Conservation (phyloP, 495 filamentous ascomycete species). For the Penicillium robsamsonii region DNA sequence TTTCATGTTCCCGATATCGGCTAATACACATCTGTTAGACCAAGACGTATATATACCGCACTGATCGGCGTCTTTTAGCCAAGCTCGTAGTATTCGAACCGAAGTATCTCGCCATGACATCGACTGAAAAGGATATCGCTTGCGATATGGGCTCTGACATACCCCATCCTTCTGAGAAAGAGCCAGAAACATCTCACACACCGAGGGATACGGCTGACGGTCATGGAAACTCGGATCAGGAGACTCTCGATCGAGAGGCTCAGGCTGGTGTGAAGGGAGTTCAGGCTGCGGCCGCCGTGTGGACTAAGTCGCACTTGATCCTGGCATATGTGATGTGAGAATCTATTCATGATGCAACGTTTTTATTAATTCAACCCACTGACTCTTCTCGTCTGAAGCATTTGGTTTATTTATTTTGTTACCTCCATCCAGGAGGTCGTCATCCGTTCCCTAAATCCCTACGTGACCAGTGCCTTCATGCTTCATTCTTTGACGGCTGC, state of each 20-base stretch:
- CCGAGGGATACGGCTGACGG: not conserved
- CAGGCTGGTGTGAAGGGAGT: constrained; percentile 8
- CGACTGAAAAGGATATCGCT: not conserved
- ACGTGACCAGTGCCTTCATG: constrained; percentile 30
- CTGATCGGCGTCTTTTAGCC: not conserved
- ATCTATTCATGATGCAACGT: not conserved
- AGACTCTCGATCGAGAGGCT: constrained; percentile 4
- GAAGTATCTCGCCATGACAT: not conserved
- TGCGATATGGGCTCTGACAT: not conserved
- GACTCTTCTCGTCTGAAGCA: constrained; percentile 19
- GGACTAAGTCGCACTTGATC: constrained; percentile 4
- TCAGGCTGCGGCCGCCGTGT: not conserved
- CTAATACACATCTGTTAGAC: not conserved
- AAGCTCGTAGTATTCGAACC: too few relatives aligned
- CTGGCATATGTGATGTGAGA: constrained; percentile 10
- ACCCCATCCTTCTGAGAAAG: not conserved
- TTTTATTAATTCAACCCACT: not conserved
- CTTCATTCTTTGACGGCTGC: constrained; percentile 33
- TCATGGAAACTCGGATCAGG: not conserved
- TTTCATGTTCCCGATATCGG: constrained; percentile 1
- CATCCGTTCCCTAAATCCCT: constrained; percentile 20
- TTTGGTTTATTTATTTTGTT: constrained; percentile 33
- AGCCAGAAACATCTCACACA: not conserved
- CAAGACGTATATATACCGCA: not conserved
- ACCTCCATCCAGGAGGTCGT: constrained; percentile 30